Conservation (phyloP, 116 monocot species). For the Dioscorea cayenensis region DNA sequence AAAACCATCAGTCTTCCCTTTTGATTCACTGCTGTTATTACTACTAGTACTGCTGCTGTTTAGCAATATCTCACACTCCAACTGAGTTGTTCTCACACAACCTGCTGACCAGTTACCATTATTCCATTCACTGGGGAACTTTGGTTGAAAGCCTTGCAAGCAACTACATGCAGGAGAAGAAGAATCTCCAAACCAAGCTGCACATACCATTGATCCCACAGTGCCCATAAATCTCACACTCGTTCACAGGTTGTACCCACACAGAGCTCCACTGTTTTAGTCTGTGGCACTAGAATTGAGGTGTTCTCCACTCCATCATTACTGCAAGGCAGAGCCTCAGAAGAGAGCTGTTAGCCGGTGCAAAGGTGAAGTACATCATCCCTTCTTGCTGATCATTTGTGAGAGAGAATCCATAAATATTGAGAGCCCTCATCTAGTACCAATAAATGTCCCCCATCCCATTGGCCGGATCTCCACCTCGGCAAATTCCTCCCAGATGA, state of each 20-base stretch:
- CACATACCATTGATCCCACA: conserved; percentile 29
- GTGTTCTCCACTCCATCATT: conserved; percentile 30
- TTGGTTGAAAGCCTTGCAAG: conserved; percentile 34
- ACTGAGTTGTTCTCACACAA: conserved; percentile 22
- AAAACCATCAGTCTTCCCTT: conserved; percentile 15
- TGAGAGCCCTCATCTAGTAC: conserved; percentile 17
- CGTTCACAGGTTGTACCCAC: conserved; percentile 23
- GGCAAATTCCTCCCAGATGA: conserved; percentile 20
- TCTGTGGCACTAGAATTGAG: conserved; percentile 1
- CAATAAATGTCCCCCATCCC: conserved; percentile 30
- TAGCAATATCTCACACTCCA: conserved; percentile 11
- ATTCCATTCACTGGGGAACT: conserved; percentile 16
- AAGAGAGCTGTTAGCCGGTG: conserved; percentile 9
- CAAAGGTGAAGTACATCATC: conserved; percentile 13
- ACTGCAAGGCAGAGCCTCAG: conserved; percentile 25
- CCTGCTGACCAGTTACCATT: conserved; percentile 25
- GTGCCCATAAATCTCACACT: conserved; percentile 19
- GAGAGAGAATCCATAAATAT: conserved; percentile 30
- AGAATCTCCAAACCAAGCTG: neutral
- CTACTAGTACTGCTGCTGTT: neutral
- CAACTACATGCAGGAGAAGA: conserved; percentile 24
- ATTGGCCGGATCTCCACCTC: conserved; percentile 39
- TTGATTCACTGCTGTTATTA: neutral
- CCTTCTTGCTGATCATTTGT: neutral
- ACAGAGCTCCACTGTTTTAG: conserved; percentile 12